Percentiles rank a stretch among this genome's conserved stretches.
phyloP scores from a whole-genome alignment of 352 stramenopile species.

The Saprolegnia parasitica region DNA sequence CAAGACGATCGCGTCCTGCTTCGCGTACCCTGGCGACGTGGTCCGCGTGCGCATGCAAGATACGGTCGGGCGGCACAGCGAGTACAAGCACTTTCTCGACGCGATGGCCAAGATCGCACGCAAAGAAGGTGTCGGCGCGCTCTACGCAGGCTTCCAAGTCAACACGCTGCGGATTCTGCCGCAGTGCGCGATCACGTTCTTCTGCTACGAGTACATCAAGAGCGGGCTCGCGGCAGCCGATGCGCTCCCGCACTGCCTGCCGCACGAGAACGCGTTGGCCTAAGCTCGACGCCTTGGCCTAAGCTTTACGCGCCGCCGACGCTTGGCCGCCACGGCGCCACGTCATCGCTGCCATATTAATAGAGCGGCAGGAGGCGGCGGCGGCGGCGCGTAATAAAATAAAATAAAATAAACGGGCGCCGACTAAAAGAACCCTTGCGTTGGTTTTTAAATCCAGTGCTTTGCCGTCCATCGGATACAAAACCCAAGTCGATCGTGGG shows the following conservation, averaged over 20 bases:
- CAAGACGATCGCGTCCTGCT: slow-evolving; percentile 17
- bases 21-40: slow-evolving; percentile 22
- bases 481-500: too few species aligned
- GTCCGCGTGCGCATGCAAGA: slow-evolving; percentile 26
- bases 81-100: slow-evolving; percentile 28
- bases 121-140: slow-evolving; percentile 11
- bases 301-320: too few species aligned
- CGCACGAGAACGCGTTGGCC: too few species aligned
- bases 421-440: too few species aligned
- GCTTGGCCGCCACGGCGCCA: too few species aligned
- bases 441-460: too few species aligned
- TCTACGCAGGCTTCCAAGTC: slow-evolving; percentile 26
- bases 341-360: too few species aligned
- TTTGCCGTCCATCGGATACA: too few species aligned
- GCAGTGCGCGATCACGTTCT: slow-evolving; percentile 25
- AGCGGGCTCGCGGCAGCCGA: background rate
- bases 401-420: too few species aligned
- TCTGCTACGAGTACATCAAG: slow-evolving; percentile 26
- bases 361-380: too few species aligned
- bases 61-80: slow-evolving; percentile 8
- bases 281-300: too few species aligned
- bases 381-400: too few species aligned
- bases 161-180: slow-evolving; percentile 26
- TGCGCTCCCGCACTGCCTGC: background rate
- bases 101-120: slow-evolving; percentile 24